A percentile compares a stretch with the other conserved stretches of the same genome.
Evolutionary conservation across 139 green algal genomes (phyloP).

Genomic region (Tetradesmus obliquus): DNA sequence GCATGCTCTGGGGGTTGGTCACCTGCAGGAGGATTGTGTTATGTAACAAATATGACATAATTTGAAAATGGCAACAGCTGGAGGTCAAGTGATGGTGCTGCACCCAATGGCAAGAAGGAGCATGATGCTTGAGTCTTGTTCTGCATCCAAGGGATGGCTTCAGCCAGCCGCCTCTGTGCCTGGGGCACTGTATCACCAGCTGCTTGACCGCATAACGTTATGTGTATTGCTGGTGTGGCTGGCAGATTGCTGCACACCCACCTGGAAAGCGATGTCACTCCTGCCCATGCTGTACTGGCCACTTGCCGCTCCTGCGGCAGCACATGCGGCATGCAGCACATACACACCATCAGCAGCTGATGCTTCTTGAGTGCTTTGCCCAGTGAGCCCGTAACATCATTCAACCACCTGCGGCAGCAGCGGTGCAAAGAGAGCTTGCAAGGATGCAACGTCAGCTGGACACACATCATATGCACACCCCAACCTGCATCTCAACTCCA

Average conservation of each 20-base stretch:
- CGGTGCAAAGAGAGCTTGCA: too few species aligned
- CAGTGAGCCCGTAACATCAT: not conserved
- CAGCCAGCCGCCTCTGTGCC: too few species aligned
- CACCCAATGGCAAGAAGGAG: too few species aligned
- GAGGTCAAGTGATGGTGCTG: not conserved
- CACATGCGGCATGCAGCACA: not conserved
- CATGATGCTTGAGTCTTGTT: too few species aligned
- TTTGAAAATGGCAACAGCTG: not conserved
- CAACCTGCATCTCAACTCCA: too few species aligned
- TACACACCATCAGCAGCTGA: not conserved
- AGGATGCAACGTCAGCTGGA: too few species aligned
- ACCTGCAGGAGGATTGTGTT: not conserved
- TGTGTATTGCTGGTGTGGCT: not conserved
- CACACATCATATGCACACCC: too few species aligned
- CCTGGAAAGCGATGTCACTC: not conserved
- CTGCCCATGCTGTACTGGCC: not conserved
- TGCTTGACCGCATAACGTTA: too few species aligned
- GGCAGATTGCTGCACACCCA: not conserved
- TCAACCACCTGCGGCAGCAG: too few species aligned
- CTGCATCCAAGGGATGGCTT: too few species aligned
- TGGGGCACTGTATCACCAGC: too few species aligned
- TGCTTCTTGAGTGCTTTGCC: not conserved
- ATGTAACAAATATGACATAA: not conserved
- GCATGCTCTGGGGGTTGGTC: not conserved
- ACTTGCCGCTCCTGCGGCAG: not conserved